Conservation (phyloP, 495 filamentous ascomycete genomes). For the Opeltia flavorubescens region DNA sequence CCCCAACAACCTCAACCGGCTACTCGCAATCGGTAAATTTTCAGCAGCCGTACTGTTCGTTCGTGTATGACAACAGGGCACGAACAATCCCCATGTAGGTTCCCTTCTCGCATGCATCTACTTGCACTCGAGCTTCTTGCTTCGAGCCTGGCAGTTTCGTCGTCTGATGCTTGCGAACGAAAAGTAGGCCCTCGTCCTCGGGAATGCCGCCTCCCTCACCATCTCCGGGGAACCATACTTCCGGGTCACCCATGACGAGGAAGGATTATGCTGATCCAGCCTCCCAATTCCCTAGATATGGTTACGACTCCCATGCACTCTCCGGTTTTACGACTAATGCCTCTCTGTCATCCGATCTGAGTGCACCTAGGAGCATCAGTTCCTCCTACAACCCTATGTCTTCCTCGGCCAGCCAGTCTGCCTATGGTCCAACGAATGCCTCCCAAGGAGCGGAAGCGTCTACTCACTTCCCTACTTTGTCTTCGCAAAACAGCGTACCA, state of each 20-base stretch:
- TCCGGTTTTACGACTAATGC: slow-evolving; percentile 8
- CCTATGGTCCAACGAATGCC: slow-evolving; percentile 23
- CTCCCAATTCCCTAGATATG: not conserved
- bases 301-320: not conserved
- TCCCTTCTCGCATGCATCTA: slow-evolving; percentile 23
- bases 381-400: slow-evolving; percentile 26
- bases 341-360: slow-evolving; percentile 21
- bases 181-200: slow-evolving; percentile 5
- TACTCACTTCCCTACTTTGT: slow-evolving; percentile 13
- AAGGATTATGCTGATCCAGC: slow-evolving; percentile 3
- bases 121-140: slow-evolving; percentile 24
- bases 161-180: slow-evolving; percentile 7
- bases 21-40: slow-evolving; percentile 24
- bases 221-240: slow-evolving; percentile 4
- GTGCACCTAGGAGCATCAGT: slow-evolving; percentile 21
- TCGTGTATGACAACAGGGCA: slow-evolving; percentile 24
- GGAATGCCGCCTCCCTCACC: slow-evolving; percentile 9
- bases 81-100: slow-evolving; percentile 25
- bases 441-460: slow-evolving; percentile 21
- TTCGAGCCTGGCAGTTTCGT: slow-evolving; percentile 8
- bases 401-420: slow-evolving; percentile 15
- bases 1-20: slow-evolving; percentile 24
- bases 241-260: slow-evolving; percentile 5
- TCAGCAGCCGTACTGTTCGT: slow-evolving; percentile 2
- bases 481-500: slow-evolving; percentile 27